These are phyloP conservation scores for Fusarium pseudoanthophilum DNA, from an alignment of 2,329 filamentous ascomycete genomes.

Conservation along the genomic window DNA sequence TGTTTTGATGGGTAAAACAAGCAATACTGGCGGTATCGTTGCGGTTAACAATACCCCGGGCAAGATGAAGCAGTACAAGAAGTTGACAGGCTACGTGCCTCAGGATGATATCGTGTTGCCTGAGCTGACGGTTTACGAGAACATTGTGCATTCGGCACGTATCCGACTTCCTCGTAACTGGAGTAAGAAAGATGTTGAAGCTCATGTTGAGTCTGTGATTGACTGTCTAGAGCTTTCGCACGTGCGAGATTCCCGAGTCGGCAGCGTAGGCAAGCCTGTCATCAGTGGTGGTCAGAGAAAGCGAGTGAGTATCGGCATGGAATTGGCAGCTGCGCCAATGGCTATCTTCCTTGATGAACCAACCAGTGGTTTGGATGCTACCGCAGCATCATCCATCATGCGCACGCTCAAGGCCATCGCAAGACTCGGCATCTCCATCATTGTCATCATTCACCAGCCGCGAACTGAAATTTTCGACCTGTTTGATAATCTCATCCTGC, in stretches of 20 bases:
- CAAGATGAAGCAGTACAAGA: constrained; percentile 64
- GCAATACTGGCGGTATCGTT: constrained; percentile 61
- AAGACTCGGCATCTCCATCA: constrained; percentile 65
- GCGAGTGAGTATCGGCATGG: constrained; percentile 68
- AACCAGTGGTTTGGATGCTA: constrained; percentile 65
- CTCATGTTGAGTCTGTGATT: constrained; percentile 67
- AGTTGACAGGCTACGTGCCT: constrained; percentile 70
- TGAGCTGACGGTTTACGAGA: constrained; percentile 70
- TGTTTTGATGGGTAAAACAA: constrained; percentile 68
- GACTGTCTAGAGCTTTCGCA: constrained; percentile 64
- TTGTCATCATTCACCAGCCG: constrained; percentile 70
- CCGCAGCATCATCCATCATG: constrained; percentile 66
- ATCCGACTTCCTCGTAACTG: constrained; percentile 64
- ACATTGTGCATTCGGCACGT: constrained; percentile 68
- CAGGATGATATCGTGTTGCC: constrained; percentile 70
- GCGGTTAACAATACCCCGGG: constrained; percentile 63
- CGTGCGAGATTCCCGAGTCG: constrained; percentile 62
- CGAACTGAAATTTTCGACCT: constrained; percentile 67
- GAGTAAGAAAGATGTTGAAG: constrained; percentile 59
- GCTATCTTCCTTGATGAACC: constrained; percentile 65
- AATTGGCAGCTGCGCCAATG: constrained; percentile 67
- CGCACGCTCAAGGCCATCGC: constrained; percentile 63
- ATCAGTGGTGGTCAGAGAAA: constrained; percentile 69
- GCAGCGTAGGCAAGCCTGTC: constrained; percentile 60
- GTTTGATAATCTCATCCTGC: constrained; percentile 66